Base-by-base conservation (phyloP, 2,329 filamentous ascomycete genomes). In the Apiospora aurea region DNA sequence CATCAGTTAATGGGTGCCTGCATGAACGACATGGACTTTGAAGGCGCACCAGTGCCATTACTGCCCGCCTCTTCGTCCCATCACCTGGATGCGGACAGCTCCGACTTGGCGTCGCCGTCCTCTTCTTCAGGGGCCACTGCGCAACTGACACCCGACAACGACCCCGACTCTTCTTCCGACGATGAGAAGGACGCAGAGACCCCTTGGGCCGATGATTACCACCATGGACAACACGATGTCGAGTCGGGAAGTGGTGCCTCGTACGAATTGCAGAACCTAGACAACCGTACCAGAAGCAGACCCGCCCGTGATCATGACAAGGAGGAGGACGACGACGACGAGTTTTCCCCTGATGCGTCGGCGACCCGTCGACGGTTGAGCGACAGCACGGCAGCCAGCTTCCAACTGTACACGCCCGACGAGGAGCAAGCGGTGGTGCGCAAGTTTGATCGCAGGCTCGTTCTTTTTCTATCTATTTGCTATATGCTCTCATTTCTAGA, bases 401-500 rank as follows among this genome's bases (percentile, higher is more conserved):
- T 75, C 57, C 77, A 79, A 69, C 75, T 76, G 41, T 89, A 87
- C 72, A 87, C 87, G 3, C 82, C 84, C 0, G 91, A 95, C 70
- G 95, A 98, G 80, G 95, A 97, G 79, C 83, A 81, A 29, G 84
- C 86, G 4, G 91, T 97, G 11, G 86, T 95, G 71, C 87, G 86
- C 78, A 95, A 93, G 82, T 90, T 97, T 76, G 95, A 97, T 80
- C 86, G 89, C 71, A 89, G 88, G 75, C 87, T 98, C 70, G 94
- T 97, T 7, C 80, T 93, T 0, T 97, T 97, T 79, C 87, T 97
- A 74, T 93, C 94, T 14, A 80, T 96, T 72, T 86, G 97, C 16
- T 98, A 96, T 80, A 88, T 97, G 86, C 85, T 97, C 74, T 93
- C 91, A 74, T 97, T 97, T 79, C 83, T 97, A 75, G 95, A 97